Evolutionary conservation across 2,329 filamentous ascomycete species (phyloP), one percentile per base, ranked within the genome.

Genomic region (Scytalidium sp.): DNA sequence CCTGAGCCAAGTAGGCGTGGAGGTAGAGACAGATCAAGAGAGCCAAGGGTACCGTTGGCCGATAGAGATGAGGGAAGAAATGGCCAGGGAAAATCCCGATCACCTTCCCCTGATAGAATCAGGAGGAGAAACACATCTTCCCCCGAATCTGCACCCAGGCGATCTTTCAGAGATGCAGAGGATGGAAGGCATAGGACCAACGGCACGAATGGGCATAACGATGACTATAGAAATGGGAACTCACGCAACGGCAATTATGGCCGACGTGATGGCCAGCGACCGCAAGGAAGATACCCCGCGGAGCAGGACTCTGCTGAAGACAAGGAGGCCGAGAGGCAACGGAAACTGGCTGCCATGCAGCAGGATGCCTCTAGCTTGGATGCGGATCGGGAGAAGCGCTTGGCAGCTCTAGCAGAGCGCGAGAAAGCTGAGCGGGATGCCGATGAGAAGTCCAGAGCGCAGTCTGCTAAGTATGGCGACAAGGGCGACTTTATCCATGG

Each of bases 331-430:
- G 83, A 87, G 54, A 75, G 77, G n/a, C 82, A 83, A 11, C 77
- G 79, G 20, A 88, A 83, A 64, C 69, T 90, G 17, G 86, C 84
- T 15, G 84, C 83, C 8, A 90, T 91, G 87, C 85, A 88, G 64
- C 78, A 79, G 17, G 85, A 83, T 22, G 87, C 87, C 3, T 77
- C 75, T 1, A 81, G 86, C 10, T 73, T 95, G 43, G 88, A 93
- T 59, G 64, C 74, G n/a, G 84, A 87, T 57, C 83, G 90, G 25
- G 80, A 81, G 56, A 76, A 79, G 51, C 80, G 90, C 20, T 72
- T 95, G 9, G 80, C 81, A 0, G 81, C 82, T 1, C 70, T 92
- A 17, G 83, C 81, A 20, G 80, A 82, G 55, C 76, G 76, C 52
- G 90, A 95, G 58, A 76, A 79, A 44, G 73, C 72, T 17, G 79